Evolutionary conservation across 2,329 filamentous ascomycete species (phyloP), one percentile per base, ranked within the genome.

Genomic region (Fusarium tjaetaba): DNA sequence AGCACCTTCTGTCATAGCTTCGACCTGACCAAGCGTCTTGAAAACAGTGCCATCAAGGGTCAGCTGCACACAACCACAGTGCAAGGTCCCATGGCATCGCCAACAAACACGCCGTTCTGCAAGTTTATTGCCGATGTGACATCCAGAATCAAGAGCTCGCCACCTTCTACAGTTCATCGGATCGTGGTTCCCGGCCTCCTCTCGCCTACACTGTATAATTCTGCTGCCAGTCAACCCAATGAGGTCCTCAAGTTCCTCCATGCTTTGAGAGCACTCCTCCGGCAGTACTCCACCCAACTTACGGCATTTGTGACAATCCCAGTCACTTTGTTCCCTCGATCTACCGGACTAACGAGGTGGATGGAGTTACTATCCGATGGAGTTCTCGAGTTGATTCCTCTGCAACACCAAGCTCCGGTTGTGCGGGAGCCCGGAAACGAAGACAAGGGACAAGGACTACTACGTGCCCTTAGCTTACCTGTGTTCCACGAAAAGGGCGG

Each of bases 401-500:
- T 96, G 77, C 86, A 73, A 86, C 90, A 66, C 85, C 89, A 57
- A 84, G 86, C 62, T 81, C 88, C 80, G 9, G 85, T 88, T 88
- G 88, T 51, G 84, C 87, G 45, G 86, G 83, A 75, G 66, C 79
- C 69, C 41, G 81, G 88, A 8, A 92, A 94, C 68, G 94, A 97
- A 66, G 90, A 79, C 32, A 82, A 92, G 65, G 91, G 93, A 3
- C 96, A 98, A 80, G 96, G 96, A 2, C 89, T 98, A 82, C 84
- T 98, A 24, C 93, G 91, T 70, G 89, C 97, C 2, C 94, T 97
- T 81, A 92, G 92, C 61, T 82, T 98, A 41, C 96, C 96, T 0
- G 86, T 97, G 2, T 92, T 94, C 74, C 94, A 97, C 68, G 96
- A 98, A 80, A 94, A 93, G 74, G 96, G 96, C 4, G 95, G 95